A percentile compares a stretch with the other conserved stretches of the same genome.
Evolutionary conservation across 495 filamentous ascomycete genomes (phyloP).

Genomic region (Aspergillus leporis): DNA sequence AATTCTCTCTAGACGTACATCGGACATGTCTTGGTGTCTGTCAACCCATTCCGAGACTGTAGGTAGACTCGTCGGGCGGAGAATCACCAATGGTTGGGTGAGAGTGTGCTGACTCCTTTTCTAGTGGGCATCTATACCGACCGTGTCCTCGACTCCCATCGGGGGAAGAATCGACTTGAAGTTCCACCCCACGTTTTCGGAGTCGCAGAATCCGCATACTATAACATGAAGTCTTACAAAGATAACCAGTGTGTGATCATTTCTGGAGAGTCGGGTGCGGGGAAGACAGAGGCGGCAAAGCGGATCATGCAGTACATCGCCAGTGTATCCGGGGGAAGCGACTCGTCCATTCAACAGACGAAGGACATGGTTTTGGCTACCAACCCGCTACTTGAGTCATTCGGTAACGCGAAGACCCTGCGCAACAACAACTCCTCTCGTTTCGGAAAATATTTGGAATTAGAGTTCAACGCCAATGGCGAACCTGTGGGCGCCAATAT

Average conservation of each 20-base stretch:
- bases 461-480: slow-evolving; percentile 92
- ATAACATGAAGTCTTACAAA: slow-evolving; percentile 99
- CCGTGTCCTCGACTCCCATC: slow-evolving; percentile 83
- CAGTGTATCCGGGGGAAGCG: slow-evolving; percentile 84
- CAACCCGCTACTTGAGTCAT: slow-evolving; percentile 95
- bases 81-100: slow-evolving; percentile 14
- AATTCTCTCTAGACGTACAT: slow-evolving; percentile 79
- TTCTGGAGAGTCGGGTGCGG: slow-evolving; percentile 96
- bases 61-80: slow-evolving; percentile 31
- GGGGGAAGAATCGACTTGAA: slow-evolving; percentile 95
- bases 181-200: slow-evolving; percentile 96
- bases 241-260: slow-evolving; percentile 99
- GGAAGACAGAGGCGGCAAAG: slow-evolving; percentile 99
- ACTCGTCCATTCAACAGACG: slow-evolving; percentile 92
- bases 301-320: slow-evolving; percentile 99
- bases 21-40: slow-evolving; percentile 98
- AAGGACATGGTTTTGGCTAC: slow-evolving; percentile 99
- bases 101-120: slow-evolving; percentile 18
- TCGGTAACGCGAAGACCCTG: slow-evolving; percentile 97
- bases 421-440: slow-evolving; percentile 98
- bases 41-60: slow-evolving; percentile 97
- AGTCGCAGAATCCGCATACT: slow-evolving; percentile 94
- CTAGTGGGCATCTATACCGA: slow-evolving; percentile 97
- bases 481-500: slow-evolving; percentile 97
- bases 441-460: slow-evolving; percentile 97